Evolutionary conservation across 2,329 filamentous ascomycete genomes (phyloP).

Genomic region (Phaeosphaeriaceae sp.): DNA sequence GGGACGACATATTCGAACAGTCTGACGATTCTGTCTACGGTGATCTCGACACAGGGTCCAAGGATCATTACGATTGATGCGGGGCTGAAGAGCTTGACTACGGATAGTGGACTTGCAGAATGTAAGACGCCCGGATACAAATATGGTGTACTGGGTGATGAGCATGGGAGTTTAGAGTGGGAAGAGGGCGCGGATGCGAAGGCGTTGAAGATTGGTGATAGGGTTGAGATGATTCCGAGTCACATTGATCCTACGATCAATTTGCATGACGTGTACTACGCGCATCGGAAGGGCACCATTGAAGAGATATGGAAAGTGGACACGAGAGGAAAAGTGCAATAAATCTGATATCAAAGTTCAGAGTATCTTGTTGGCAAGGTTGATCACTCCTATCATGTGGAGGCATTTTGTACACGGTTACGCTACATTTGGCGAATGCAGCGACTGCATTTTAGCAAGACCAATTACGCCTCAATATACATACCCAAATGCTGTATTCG

Average conservation of each 20-base stretch:
- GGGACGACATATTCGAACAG: constrained; percentile 59
- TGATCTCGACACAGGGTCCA: constrained; percentile 57
- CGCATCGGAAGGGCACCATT: constrained; percentile 56
- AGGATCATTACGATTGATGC: constrained; percentile 57
- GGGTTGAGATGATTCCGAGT: constrained; percentile 61
- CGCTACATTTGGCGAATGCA: no score
- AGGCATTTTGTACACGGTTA: no score
- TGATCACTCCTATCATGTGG: neutral
- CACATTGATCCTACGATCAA: constrained; percentile 64
- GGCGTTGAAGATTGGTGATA: constrained; percentile 53
- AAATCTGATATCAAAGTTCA: neutral
- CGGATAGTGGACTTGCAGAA: constrained; percentile 60
- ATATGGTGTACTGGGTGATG: constrained; percentile 57
- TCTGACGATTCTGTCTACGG: constrained; percentile 57
- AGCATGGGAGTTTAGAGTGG: constrained; percentile 59
- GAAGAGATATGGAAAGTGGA: constrained; percentile 62
- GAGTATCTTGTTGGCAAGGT: neutral
- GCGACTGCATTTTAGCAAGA: no score
- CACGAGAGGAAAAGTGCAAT: constrained; percentile 61
- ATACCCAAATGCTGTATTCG: no score
- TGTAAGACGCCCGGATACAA: constrained; percentile 52
- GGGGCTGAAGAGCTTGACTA: constrained; percentile 60
- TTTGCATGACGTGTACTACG: constrained; percentile 60
- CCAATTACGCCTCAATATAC: no score
- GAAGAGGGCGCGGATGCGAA: constrained; percentile 43